A percentile compares a stretch with the other conserved stretches of the same genome.
These are phyloP conservation scores for Cladorrhinum samala DNA, from an alignment of 495 filamentous ascomycete species.

Conservation along the genomic window DNA sequence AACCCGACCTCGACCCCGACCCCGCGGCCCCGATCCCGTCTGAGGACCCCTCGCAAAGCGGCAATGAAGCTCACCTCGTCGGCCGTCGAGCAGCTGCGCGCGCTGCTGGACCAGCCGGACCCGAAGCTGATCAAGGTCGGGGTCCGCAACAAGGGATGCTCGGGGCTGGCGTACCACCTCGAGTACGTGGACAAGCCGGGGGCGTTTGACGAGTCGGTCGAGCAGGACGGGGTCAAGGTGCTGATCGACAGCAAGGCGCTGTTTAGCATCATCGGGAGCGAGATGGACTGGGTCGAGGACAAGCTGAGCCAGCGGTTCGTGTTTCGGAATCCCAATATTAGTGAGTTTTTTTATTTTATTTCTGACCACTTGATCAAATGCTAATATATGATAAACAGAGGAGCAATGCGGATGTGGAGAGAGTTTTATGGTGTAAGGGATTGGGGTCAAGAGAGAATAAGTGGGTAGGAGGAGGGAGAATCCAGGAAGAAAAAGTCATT, in stretches of 20 bases:
- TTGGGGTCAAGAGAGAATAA: too few relatives aligned
- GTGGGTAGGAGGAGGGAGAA: too few relatives aligned
- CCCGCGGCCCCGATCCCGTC: conserved; percentile 52
- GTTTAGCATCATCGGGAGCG: conserved; percentile 95
- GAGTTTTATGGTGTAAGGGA: conserved; percentile 88
- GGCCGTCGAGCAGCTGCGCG: conserved; percentile 69
- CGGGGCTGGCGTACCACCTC: conserved; percentile 88
- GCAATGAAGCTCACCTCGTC: conserved; percentile 77
- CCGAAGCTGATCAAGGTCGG: conserved; percentile 91
- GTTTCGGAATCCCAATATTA: conserved; percentile 96
- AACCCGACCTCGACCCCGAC: conserved; percentile 10
- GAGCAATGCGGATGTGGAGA: conserved; percentile 96
- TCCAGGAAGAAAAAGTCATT: too few relatives aligned
- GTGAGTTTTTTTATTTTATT: conserved; percentile 51
- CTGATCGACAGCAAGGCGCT: conserved; percentile 94
- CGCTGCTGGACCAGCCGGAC: conserved; percentile 69
- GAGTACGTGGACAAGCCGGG: conserved; percentile 91
- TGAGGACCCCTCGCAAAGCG: conserved; percentile 75
- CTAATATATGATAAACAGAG: conserved; percentile 54
- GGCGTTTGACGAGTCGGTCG: conserved; percentile 83
- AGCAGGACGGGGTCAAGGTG: conserved; percentile 94
- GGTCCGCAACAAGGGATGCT: conserved; percentile 93
- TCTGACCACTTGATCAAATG: not conserved
- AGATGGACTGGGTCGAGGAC: conserved; percentile 99
- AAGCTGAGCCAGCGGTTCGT: conserved; percentile 85